Evolutionary conservation across 2,329 filamentous ascomycete genomes (phyloP), one percentile per base, ranked within the genome.

Genomic region (Penicillium nordicum): DNA sequence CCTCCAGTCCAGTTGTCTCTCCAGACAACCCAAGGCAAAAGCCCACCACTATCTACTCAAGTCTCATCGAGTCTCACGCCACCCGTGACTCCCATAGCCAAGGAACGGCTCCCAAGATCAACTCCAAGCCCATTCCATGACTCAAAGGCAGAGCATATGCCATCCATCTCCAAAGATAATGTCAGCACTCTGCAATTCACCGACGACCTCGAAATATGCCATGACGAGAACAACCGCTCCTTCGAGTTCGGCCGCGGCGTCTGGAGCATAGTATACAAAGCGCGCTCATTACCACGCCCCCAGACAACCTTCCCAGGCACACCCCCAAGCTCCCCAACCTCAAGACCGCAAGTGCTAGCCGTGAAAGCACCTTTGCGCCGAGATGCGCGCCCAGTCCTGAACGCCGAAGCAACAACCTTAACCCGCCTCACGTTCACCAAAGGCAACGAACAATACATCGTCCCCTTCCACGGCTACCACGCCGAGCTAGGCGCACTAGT

Each of bases 261-360:
- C 18, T 80, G 78, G 78, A 80, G 78, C 58, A 73, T 71, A 18
- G 78, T 80, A 18, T 78, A 76, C 64, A 75, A 74, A 58, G 78
- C 76, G 11, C 67, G 59, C 5, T 67, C 69, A 12, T 64, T 49
- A 21, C 57, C 61, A 12, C 49, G 32, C 29, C 10, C 56, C 18
- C 34, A 61, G 36, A 38, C 56, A n/a, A 44, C 34, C 12, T 12
- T 53, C 29, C 41, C 62, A 32, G 47, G 67, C 29, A 74, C 70
- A 36, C 69, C 71, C 42, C 71, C 74, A 16, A 73, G 70, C 47
- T 76, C 76, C 12, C 74, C 76, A 32, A 63, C 63, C 8, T 63
- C 66, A 23, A 61, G 52, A 29, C 63, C 55, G 23, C 69, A 66
- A 16, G 49, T 79, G 3, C 66, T 79, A 23, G 78, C 78, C 10